These are phyloP conservation scores for Angomonas ambiguus DNA, from an alignment of 208 protist species.

Conservation along the genomic window DNA sequence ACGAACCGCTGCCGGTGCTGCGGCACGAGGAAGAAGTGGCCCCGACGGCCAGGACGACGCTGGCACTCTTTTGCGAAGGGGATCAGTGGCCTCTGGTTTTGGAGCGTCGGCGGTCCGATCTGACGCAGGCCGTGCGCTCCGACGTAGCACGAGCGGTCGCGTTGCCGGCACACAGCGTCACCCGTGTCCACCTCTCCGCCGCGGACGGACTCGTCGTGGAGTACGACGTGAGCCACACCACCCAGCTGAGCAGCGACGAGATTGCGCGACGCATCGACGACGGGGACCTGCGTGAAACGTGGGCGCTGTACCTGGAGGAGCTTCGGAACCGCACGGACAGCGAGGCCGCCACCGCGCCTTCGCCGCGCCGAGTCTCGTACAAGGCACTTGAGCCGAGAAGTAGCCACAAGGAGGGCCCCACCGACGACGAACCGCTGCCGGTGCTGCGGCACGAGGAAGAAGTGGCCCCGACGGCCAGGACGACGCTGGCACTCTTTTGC, in stretches of 20 bases:
- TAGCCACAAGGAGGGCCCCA: not conserved
- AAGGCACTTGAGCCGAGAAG: not conserved
- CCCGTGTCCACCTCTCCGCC: constrained; percentile 4
- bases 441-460: not conserved
- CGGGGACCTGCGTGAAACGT: not conserved
- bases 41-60: not conserved
- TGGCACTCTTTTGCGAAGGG: not conserved
- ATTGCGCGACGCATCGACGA: not conserved
- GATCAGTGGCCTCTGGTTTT: not conserved
- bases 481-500: not conserved
- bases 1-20: not conserved
- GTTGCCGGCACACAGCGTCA: constrained; percentile 7
- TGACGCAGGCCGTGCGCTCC: not conserved
- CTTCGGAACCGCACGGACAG: not conserved
- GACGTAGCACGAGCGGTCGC: constrained; percentile 12
- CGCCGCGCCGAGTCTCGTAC: not conserved
- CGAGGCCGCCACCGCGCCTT: not conserved
- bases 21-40: not conserved
- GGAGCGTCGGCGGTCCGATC: not conserved
- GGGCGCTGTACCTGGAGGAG: not conserved
- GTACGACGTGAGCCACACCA: not conserved
- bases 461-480: not conserved
- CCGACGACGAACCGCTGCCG: not conserved
- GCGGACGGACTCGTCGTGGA: constrained; percentile 11
- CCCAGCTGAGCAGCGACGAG: not conserved